Evolutionary conservation across 108 stramenopile species (phyloP), one percentile per base, ranked within the genome.

Genomic region (Skeletonema costatum): DNA sequence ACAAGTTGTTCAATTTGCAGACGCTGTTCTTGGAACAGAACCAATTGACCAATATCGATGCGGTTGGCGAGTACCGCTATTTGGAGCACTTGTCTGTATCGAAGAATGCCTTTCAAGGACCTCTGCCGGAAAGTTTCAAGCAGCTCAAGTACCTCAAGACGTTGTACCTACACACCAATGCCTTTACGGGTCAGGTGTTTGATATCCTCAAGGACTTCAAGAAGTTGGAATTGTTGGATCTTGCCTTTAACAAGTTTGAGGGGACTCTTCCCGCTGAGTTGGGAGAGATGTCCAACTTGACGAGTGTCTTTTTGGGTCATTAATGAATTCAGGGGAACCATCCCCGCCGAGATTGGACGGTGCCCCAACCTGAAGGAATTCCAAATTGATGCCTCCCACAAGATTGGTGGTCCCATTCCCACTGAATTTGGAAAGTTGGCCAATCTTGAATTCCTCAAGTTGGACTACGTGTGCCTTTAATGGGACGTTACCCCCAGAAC

Each of bases 281-380:
- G 38, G 84, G 83, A 7, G 60, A 70, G 11, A 68, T 82, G 73
- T 60, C 19, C 13, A 72, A 83, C 29, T 60, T 87, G 38, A 77
- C 69, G 14, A 65, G 70, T 12, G 16, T 83, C 50, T 83, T 78
- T 64, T 46, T 67, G 25, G 82, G 77, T 10, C 64, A 73, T 48
- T 48, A 83, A 83, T 68, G 36, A 17, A 3, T 87, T 91, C 32
- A 32, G 60, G 11, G 87, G 87, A 30, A 73, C 81, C 0, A 63
- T 92, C 10, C 78, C 89, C 32, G n/a, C 71, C 9, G 68, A 83
- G 50, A 48, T 91, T 17, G 85, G 82, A 33, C 39, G 50, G 12
- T 72, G 90, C 64, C 76, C 85, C 39, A 87, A 80, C 12, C 56
- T 93, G 31, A 82, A 83, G 56, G 75, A 77, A 30, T 73, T 88